Percentiles rank a stretch among this genome's conserved stretches.
Conservation (phyloP, 768 basidiomycete genomes). For the Chalciporus piperatus region DNA sequence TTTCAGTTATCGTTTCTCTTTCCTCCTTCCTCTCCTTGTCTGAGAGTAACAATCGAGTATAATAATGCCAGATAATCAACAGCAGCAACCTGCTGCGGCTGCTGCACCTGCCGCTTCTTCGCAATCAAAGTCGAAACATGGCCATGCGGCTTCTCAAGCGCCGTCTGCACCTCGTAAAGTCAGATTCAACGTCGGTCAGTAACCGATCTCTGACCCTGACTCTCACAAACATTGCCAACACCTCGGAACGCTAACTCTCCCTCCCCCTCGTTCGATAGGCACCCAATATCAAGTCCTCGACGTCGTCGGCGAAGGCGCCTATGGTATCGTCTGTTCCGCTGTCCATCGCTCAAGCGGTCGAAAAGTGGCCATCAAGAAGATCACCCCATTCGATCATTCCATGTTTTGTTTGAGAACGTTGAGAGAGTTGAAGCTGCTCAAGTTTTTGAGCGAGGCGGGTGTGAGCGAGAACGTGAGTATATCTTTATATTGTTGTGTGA, state of each 20-base stretch:
- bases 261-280: conserved; percentile 35
- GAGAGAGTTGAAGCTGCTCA: conserved; percentile 79
- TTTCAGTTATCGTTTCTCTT: conserved; percentile 1
- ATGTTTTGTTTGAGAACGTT: conserved; percentile 94
- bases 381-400: conserved; percentile 92
- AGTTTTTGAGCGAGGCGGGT: conserved; percentile 82
- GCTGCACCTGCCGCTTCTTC: conserved; percentile 8
- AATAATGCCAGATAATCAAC: not conserved
- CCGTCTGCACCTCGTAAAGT: conserved; percentile 73
- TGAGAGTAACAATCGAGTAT: not conserved
- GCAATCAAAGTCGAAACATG: conserved; percentile 41
- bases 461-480: conserved; percentile 78
- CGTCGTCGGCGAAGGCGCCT: conserved; percentile 88
- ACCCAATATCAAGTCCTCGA: conserved; percentile 83
- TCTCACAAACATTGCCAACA: not conserved
- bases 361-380: conserved; percentile 96
- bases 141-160: conserved; percentile 44
- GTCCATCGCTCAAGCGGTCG: conserved; percentile 82
- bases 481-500: not conserved
- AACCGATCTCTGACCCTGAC: not conserved
- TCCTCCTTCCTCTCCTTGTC: conserved; percentile 3
- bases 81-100: not conserved
- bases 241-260: too few species aligned
- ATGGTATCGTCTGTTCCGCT: conserved; percentile 94
- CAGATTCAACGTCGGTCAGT: conserved; percentile 80